Percentiles rank a stretch among this genome's conserved stretches.
These are phyloP conservation scores for Pelargonium hybrid DNA, from an alignment of 441 rosid genomes.

Conservation along the genomic window DNA sequence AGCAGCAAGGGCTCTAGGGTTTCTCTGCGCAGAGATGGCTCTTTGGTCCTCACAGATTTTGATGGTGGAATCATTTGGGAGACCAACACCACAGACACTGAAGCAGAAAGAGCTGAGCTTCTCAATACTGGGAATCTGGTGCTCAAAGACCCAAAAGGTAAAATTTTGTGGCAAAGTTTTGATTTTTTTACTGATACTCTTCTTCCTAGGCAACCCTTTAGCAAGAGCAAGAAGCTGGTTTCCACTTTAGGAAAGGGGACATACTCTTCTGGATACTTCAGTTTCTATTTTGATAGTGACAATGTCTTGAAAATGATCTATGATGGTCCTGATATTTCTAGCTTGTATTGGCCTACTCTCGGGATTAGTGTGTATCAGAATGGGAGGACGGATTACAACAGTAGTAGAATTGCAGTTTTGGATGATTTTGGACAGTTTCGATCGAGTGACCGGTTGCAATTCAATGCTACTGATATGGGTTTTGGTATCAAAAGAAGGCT, in stretches of 20 bases:
- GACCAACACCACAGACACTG: slow-evolving; percentile 21
- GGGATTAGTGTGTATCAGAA: not conserved
- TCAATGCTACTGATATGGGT: slow-evolving; percentile 28
- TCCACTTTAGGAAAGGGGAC: slow-evolving; percentile 25
- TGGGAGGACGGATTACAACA: slow-evolving; percentile 28
- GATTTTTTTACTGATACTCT: slow-evolving; percentile 41
- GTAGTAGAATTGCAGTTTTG: slow-evolving; percentile 27
- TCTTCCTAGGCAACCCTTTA: slow-evolving; percentile 32
- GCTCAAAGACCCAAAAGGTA: slow-evolving; percentile 4
- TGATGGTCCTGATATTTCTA: slow-evolving; percentile 35
- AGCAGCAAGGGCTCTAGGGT: slow-evolving; percentile 34
- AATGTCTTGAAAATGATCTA: slow-evolving; percentile 32
- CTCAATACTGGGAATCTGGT: slow-evolving; percentile 38
- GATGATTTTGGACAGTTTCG: slow-evolving; percentile 27
- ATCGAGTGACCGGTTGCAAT: slow-evolving; percentile 30
- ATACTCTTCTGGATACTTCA: slow-evolving; percentile 25
- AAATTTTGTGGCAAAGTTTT: slow-evolving; percentile 39
- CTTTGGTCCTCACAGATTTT: slow-evolving; percentile 29
- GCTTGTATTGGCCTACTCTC: slow-evolving; percentile 38
- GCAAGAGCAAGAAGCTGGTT: slow-evolving; percentile 23
- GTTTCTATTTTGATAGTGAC: slow-evolving; percentile 30
- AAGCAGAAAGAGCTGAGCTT: slow-evolving; percentile 22
- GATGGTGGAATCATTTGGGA: slow-evolving; percentile 30
- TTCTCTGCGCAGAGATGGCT: slow-evolving; percentile 25
- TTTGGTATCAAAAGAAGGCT: slow-evolving; percentile 30